Evolutionary conservation across 257 asterid species (phyloP), one percentile per base, ranked within the genome.

Genomic region (Mentha longifolia): DNA sequence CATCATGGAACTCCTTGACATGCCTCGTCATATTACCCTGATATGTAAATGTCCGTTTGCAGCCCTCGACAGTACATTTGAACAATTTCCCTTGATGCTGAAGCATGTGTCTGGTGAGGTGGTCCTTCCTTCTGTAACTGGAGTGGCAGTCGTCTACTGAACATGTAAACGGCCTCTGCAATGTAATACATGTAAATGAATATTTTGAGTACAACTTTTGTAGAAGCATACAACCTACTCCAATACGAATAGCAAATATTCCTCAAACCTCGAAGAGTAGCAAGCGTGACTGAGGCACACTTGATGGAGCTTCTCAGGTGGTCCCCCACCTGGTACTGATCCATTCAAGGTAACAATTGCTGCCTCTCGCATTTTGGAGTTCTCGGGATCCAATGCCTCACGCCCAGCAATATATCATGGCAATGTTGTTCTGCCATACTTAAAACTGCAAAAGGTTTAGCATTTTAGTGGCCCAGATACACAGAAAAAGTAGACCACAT

Each of bases 361-460:
- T 67, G 95, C 97, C 98, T 85, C 96, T 51, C 19, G 97, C 98
- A 95, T 91, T 92, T 89, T 83, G 99, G 97, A 91, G 95, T 92
- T 88, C 97, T 78, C 87, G 99, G 94, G 97, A 95, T 95, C 99
- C 99, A 92, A 92, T 92, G 97, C 99, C 77, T 93, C 99, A 92
- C 98, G 83, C 97, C 86, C 76, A 68, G 74, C 68, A 55, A 76
- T 28, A 60, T 75, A 76, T 68, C 83, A 67, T 66, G 49, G 63
- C 51, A 64, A 60, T 57, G 65, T 50, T 79, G 58, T 60, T 71
- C 56, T 55, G 59, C 49, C 80, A 10, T 66, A 74, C 16, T 69
- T 83, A 67, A 81, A 80, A 86, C 86, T 81, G 85, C 91, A 85
- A 82, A 65, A 71, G 43, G 19, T 49, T 11, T 61, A 25, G n/a